These are phyloP conservation scores for Aegilops speltoides DNA, from an alignment of 176 grass and related monocot genomes.

Conservation along the genomic window DNA sequence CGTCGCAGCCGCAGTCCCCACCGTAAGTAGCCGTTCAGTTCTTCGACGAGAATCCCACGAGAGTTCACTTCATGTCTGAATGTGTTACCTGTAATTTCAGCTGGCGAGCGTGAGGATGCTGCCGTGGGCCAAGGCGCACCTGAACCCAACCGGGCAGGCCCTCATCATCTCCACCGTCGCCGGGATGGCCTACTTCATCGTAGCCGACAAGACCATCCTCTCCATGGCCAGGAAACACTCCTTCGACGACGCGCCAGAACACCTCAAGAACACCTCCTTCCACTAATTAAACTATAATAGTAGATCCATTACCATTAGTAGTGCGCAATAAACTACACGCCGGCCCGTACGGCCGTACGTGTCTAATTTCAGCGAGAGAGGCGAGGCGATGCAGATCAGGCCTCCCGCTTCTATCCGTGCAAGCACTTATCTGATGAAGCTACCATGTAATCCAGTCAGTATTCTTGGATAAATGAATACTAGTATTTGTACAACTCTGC, in stretches of 20 bases:
- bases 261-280: conserved; percentile 48
- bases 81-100: conserved; percentile 2
- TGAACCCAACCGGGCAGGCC: conserved; percentile 69
- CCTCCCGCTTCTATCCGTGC: no score
- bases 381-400: no score
- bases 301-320: no score
- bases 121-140: conserved; percentile 60
- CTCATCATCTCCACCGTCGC: conserved; percentile 74
- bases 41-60: no score
- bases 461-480: no score
- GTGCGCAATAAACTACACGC: no score
- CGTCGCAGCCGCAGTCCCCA: conserved; percentile 62
- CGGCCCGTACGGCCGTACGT: no score
- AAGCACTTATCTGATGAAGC: no score
- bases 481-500: no score
- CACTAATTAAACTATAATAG: background rate
- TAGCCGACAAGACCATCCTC: conserved; percentile 71
- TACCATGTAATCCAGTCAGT: no score
- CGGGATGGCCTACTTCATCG: conserved; percentile 69
- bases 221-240: conserved; percentile 63
- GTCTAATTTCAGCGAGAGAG: no score
- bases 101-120: conserved; percentile 77
- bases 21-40: conserved; percentile 20
- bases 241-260: conserved; percentile 27
- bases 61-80: no score